phyloP scores from a whole-genome alignment of 2,329 filamentous ascomycete genomes.

The Fusarium odoratissimum region DNA sequence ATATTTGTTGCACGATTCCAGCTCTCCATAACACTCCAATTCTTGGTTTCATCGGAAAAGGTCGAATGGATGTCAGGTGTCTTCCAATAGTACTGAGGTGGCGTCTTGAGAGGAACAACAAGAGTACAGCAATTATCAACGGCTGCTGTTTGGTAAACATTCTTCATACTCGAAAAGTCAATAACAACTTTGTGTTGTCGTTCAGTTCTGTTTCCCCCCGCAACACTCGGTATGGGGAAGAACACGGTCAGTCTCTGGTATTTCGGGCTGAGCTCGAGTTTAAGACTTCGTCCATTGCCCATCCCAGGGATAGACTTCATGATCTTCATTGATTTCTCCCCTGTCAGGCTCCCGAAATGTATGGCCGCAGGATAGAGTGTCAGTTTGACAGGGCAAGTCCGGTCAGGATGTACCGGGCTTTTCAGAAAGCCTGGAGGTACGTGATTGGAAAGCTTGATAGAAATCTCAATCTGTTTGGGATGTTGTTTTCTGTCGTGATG shows the following conservation, averaged over 20 bases:
- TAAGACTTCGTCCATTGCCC: constrained; percentile 29
- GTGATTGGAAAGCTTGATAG: not conserved
- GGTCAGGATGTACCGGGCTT: constrained; percentile 33
- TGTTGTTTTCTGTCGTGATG: constrained; percentile 37
- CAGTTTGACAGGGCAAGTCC: constrained; percentile 51
- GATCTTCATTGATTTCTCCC: constrained; percentile 66
- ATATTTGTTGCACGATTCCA: constrained; percentile 65
- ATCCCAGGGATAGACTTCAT: constrained; percentile 57
- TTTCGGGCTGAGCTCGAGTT: constrained; percentile 48
- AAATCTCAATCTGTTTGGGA: constrained; percentile 40
- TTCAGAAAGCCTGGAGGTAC: constrained; percentile 25
- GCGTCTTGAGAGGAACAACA: constrained; percentile 60
- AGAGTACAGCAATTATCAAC: constrained; percentile 52
- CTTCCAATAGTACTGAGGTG: constrained; percentile 61
- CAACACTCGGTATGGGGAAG: constrained; percentile 45
- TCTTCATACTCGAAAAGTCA: constrained; percentile 59
- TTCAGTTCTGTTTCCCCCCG: constrained; percentile 12
- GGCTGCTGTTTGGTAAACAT: constrained; percentile 50
- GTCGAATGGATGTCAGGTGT: constrained; percentile 48
- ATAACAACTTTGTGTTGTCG: constrained; percentile 57
- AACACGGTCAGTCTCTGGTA: constrained; percentile 45
- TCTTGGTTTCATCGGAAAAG: constrained; percentile 46
- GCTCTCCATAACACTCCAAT: constrained; percentile 56
- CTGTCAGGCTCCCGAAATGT: constrained; percentile 71
- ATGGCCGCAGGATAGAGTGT: constrained; percentile 59